Conservation (phyloP, 257 asterid species). For the Nicotiana obtusifolia region DNA sequence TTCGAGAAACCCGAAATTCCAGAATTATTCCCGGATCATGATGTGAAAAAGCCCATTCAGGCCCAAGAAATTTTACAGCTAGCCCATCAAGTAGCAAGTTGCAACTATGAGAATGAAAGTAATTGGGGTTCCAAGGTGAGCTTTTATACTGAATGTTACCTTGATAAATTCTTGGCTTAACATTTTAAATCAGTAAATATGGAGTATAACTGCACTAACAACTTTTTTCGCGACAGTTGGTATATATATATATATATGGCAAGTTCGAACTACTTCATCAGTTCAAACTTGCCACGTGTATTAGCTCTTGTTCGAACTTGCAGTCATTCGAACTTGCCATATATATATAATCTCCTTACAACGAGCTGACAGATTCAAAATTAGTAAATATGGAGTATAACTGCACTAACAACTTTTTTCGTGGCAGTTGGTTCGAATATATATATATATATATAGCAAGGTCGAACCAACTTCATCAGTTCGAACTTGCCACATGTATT, state of each 20-base stretch:
- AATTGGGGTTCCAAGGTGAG: slow-evolving; percentile 70
- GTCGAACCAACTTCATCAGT: not conserved
- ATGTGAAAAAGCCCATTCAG: slow-evolving; percentile 30
- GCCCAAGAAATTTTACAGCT: slow-evolving; percentile 14
- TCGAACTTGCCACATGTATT: not conserved
- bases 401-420: not conserved
- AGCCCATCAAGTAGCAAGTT: slow-evolving; percentile 54
- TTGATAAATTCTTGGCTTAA: not conserved
- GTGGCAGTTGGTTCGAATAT: too few species aligned
- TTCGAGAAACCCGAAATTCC: slow-evolving; percentile 32
- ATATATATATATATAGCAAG: not conserved
- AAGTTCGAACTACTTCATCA: not conserved
- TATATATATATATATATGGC: not conserved
- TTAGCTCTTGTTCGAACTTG: not conserved
- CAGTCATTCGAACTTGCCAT: too few species aligned
- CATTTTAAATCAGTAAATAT: not conserved
- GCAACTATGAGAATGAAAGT: slow-evolving; percentile 47
- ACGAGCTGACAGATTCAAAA: too few species aligned
- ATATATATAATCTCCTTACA: too few species aligned
- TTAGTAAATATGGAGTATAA: not conserved
- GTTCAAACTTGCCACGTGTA: not conserved
- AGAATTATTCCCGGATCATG: slow-evolving; percentile 37
- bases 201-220: not conserved
- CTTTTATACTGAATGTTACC: not conserved
- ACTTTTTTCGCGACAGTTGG: too few species aligned